Conservation (phyloP, 2,329 filamentous ascomycete genomes). For the Aureobasidium lini region DNA sequence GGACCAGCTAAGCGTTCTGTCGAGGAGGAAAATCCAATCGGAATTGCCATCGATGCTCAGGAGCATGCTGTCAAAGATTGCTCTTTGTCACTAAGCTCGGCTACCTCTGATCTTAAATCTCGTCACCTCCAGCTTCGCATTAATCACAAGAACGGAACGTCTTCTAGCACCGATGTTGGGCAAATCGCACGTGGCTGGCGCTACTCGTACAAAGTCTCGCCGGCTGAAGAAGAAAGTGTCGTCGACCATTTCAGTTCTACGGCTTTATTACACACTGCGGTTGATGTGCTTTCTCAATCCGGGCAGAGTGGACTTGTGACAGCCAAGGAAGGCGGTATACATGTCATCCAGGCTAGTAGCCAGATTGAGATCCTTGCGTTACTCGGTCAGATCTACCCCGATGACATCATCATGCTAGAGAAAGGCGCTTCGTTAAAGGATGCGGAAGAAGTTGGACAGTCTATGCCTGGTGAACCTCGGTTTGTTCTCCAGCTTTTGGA, state of each 20-base stretch:
- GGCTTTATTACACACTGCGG: background rate
- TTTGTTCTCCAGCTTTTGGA: background rate
- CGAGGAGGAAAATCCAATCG: too few species aligned
- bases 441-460: background rate
- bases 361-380: background rate
- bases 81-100: background rate
- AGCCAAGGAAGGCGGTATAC: background rate
- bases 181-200: conserved; percentile 5
- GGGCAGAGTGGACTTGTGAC: background rate
- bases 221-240: too few species aligned
- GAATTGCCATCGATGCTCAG: background rate
- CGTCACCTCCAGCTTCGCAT: background rate
- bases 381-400: background rate
- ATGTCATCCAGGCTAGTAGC: background rate
- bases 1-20: too few species aligned
- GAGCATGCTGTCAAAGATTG: background rate
- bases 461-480: background rate
- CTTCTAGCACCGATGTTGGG: background rate
- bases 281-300: background rate
- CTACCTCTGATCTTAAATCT: too few species aligned
- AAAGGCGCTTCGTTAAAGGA: background rate
- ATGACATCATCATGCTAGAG: background rate
- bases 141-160: background rate
- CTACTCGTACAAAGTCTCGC: background rate
- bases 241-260: too few species aligned